A percentile compares a stretch with the other conserved stretches of the same genome.
phyloP scores from a whole-genome alignment of 2,329 filamentous ascomycete species.

The Cladobotryum mycophilum region DNA sequence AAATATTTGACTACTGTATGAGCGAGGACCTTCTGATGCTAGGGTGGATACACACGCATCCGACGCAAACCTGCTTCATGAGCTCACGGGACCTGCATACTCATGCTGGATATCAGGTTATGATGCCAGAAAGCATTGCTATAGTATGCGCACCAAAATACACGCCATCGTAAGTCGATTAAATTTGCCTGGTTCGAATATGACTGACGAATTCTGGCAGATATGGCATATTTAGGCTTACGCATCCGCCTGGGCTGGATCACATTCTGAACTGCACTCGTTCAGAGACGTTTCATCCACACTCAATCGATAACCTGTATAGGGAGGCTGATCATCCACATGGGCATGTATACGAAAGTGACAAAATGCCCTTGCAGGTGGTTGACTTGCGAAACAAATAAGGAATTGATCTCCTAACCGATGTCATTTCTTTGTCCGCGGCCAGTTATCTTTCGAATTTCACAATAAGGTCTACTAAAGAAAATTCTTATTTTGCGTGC shows the following conservation, averaged over 20 bases:
- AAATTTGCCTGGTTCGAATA: neutral
- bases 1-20: slow-evolving; percentile 85
- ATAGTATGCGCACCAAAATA: slow-evolving; percentile 91
- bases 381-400: slow-evolving; percentile 41
- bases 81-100: slow-evolving; percentile 91
- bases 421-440: too few species aligned
- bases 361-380: slow-evolving; percentile 55
- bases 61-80: slow-evolving; percentile 96
- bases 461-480: too few species aligned
- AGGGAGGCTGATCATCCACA: slow-evolving; percentile 61
- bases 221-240: slow-evolving; percentile 88
- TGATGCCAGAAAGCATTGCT: slow-evolving; percentile 93
- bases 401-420: neutral
- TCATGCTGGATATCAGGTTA: slow-evolving; percentile 88
- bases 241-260: slow-evolving; percentile 83
- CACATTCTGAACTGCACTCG: slow-evolving; percentile 76
- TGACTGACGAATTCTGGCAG: slow-evolving; percentile 35
- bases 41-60: slow-evolving; percentile 98
- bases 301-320: slow-evolving; percentile 63
- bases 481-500: too few species aligned
- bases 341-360: slow-evolving; percentile 65
- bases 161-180: slow-evolving; percentile 58
- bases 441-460: too few species aligned
- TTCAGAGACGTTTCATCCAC: slow-evolving; percentile 77
- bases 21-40: slow-evolving; percentile 76